These are phyloP conservation scores for Rhodotorula sp. DNA, from an alignment of 1,284 basidiomycete genomes.

Conservation along the genomic window DNA sequence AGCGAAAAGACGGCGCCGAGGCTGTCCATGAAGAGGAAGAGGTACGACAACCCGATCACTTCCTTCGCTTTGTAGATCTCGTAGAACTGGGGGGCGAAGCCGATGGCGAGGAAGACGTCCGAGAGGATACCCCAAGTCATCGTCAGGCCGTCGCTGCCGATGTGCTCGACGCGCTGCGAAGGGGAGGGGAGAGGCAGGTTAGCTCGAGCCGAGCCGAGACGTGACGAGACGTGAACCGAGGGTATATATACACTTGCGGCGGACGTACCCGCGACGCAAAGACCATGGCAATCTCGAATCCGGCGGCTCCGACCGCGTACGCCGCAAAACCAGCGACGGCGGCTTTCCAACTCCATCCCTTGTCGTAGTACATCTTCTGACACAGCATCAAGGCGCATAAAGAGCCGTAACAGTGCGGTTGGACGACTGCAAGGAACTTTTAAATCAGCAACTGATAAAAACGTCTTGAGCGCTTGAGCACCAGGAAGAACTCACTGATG, in stretches of 20 bases:
- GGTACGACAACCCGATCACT: conserved; percentile 25
- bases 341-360: conserved; percentile 5
- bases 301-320: conserved; percentile 17
- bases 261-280: conserved; percentile 15
- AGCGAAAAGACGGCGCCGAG: conserved; percentile 33
- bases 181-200: not conserved
- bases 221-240: too few relatives aligned
- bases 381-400: conserved; percentile 19
- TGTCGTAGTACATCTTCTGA: conserved; percentile 32
- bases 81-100: conserved; percentile 27
- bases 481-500: conserved; percentile 10
- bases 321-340: conserved; percentile 10
- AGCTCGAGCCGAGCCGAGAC: not conserved
- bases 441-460: too few relatives aligned
- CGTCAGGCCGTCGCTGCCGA: conserved; percentile 13
- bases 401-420: conserved; percentile 27
- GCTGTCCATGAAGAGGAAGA: conserved; percentile 30
- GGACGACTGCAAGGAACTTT: conserved; percentile 10
- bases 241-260: too few relatives aligned
- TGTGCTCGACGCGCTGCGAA: conserved; percentile 13
- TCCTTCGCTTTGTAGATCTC: conserved; percentile 26
- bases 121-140: conserved; percentile 24
- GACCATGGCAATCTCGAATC: conserved; percentile 26
- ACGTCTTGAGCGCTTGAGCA: too few relatives aligned
- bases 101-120: conserved; percentile 21